Evolutionary conservation across 805 yeast species (phyloP), one percentile per base, ranked within the genome.

Genomic region (Metschnikowia hibisci): DNA sequence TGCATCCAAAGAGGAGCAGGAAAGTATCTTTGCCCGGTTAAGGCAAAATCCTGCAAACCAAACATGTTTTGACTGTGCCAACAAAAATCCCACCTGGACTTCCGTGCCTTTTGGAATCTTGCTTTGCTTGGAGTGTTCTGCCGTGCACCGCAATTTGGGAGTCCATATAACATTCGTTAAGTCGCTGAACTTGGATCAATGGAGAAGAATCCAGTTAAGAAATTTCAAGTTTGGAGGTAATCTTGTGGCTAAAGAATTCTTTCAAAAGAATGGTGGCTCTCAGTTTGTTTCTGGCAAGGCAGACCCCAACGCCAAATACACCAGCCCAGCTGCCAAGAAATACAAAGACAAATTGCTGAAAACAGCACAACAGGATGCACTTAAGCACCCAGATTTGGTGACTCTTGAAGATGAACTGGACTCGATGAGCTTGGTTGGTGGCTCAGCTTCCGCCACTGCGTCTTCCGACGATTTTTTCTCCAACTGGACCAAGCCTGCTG

Each of bases 61-160:
- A 57, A 79, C 74, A 30, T 93, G 99, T 67, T 91, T 93, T 67
- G 99, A 93, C 62, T 93, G 99, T 66, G 78, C 84, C 41, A 86
- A 90, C 55, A 88, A 86, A 61, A 90, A 90, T 63, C 98, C 99
- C 29, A 88, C 98, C 0, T 93, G 99, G 99, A 87, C 99, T 3
- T 91, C 98, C 11, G 89, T 91, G 43, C 96, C 98, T 11, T 91
- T 87, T 65, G 99, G 97, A 43, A 86, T 90, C 41, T 78, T 90
- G 62, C 69, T 93, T 46, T 93, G 99, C 71, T 75, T 90, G 47
- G 96, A 93, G 63, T 93, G 99, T 65, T 86, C 96, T 42, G 90
- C 98, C 3, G 88, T 85, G 41, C 99, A 93, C 71, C 80, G 99
- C 65, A 89, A 89, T 63, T 67, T 93, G 67, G 99, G 99, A 46